Percentiles rank a stretch among this genome's conserved stretches.
phyloP scores from a whole-genome alignment of 805 yeast species.

The Saturnispora sekii region DNA sequence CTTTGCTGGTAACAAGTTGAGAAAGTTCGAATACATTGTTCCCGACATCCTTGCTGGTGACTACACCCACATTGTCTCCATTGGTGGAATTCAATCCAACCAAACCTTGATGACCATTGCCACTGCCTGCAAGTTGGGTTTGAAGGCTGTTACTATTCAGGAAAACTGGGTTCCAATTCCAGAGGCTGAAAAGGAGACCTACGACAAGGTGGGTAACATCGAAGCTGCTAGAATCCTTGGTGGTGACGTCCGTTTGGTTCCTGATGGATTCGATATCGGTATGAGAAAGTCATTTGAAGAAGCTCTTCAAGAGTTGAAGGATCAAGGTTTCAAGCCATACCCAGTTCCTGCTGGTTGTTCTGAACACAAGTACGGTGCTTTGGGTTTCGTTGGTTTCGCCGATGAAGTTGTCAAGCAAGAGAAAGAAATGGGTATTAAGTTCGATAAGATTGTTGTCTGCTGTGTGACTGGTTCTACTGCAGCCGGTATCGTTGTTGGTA shows the following conservation, averaged over 20 bases:
- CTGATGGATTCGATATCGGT: slow-evolving; percentile 29
- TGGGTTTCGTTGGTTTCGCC: slow-evolving; percentile 29
- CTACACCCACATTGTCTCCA: slow-evolving; percentile 28
- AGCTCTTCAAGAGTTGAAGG: slow-evolving; percentile 21
- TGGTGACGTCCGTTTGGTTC: slow-evolving; percentile 28
- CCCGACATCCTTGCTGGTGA: slow-evolving; percentile 28
- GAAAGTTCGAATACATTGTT: slow-evolving; percentile 28
- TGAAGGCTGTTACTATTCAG: slow-evolving; percentile 28
- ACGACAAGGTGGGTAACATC: slow-evolving; percentile 29
- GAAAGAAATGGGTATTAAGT: slow-evolving; percentile 26
- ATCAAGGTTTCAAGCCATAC: slow-evolving; percentile 27
- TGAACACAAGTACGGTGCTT: slow-evolving; percentile 29
- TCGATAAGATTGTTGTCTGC: slow-evolving; percentile 28
- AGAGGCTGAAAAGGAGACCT: slow-evolving; percentile 22
- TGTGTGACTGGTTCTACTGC: slow-evolving; percentile 29
- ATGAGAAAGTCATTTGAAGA: slow-evolving; percentile 28
- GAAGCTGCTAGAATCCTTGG: slow-evolving; percentile 30
- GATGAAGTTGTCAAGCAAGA: slow-evolving; percentile 28
- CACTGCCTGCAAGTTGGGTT: slow-evolving; percentile 28
- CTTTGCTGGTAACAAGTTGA: slow-evolving; percentile 28
- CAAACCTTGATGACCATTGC: slow-evolving; percentile 30
- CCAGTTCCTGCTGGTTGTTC: slow-evolving; percentile 32
- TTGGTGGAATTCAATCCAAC: slow-evolving; percentile 29
- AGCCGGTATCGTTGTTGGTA: slow-evolving; percentile 28
- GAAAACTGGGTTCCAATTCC: slow-evolving; percentile 30